phyloP scores from a whole-genome alignment of 2,329 filamentous ascomycete genomes.

The Paracorniculantispora psalliotae region DNA sequence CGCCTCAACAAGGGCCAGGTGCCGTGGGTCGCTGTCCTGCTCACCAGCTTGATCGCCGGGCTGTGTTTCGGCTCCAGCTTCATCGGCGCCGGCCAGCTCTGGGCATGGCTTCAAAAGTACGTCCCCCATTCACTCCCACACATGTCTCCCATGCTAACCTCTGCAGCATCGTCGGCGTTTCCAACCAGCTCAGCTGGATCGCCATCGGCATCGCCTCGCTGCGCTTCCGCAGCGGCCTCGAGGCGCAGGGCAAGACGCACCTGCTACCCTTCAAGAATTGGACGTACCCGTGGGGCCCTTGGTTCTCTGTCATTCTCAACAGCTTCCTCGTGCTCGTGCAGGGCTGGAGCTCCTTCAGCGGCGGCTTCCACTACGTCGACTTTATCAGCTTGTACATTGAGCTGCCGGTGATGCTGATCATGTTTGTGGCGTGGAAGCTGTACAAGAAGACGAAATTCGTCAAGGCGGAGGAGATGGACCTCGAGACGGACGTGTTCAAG shows the following conservation, averaged over 20 bases:
- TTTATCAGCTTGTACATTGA: conserved; percentile 63
- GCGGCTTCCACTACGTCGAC: conserved; percentile 50
- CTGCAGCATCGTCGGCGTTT: conserved; percentile 56
- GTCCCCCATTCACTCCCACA: conserved; percentile 11
- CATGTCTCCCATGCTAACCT: conserved; percentile 15
- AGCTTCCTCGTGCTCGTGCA: conserved; percentile 57
- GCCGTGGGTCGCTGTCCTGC: conserved; percentile 39
- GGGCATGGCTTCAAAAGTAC: conserved; percentile 62
- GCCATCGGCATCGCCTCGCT: conserved; percentile 59
- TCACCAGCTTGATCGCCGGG: conserved; percentile 51
- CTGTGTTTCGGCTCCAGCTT: conserved; percentile 62
- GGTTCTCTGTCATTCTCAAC: conserved; percentile 52
- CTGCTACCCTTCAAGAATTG: conserved; percentile 60
- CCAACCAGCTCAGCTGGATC: conserved; percentile 63
- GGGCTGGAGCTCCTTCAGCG: conserved; percentile 59
- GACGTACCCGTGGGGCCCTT: conserved; percentile 60
- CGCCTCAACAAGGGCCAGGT: conserved; percentile 31
- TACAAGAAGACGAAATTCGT: conserved; percentile 57
- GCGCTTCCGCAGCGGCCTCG: conserved; percentile 57
- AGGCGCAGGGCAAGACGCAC: conserved; percentile 54
- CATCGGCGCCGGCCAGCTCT: conserved; percentile 60
- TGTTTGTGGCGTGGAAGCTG: conserved; percentile 69
- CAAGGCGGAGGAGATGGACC: conserved; percentile 55
- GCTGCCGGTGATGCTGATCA: conserved; percentile 53
- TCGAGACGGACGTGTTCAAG: conserved; percentile 55